phyloP scores from a whole-genome alignment of 2,329 filamentous ascomycete genomes.

The Neonectria sp. region DNA sequence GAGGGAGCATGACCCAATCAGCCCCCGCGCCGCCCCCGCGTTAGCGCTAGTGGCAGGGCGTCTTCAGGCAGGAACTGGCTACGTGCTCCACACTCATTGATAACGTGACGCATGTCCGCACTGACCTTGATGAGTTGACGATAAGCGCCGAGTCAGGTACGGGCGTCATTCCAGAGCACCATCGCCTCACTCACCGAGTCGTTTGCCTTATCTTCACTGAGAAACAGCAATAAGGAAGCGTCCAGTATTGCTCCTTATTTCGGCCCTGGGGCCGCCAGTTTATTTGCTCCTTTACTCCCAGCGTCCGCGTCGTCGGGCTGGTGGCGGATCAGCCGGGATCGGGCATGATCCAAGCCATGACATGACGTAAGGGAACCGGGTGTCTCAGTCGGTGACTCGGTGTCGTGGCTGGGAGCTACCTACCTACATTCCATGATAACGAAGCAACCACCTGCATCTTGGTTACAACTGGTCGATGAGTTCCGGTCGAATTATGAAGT shows the following conservation, averaged over 20 bases:
- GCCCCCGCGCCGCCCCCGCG: conserved; percentile 26
- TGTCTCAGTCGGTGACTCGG: conserved; percentile 7
- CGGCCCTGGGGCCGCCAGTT: background rate
- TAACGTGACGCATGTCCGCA: conserved; percentile 42
- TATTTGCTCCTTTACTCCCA: background rate
- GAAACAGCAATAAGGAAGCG: background rate
- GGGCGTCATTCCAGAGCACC: conserved; percentile 13
- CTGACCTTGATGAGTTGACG: conserved; percentile 46
- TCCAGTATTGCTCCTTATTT: background rate
- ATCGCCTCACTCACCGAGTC: background rate
- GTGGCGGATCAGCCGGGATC: conserved; percentile 14
- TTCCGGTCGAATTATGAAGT: background rate
- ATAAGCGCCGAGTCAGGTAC: conserved; percentile 38
- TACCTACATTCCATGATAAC: conserved; percentile 7
- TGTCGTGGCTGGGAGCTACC: conserved; percentile 9
- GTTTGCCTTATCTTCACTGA: background rate
- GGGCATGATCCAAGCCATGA: conserved; percentile 20
- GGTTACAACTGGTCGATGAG: background rate
- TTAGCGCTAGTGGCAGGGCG: conserved; percentile 23
- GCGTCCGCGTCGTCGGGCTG: background rate
- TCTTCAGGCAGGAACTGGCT: conserved; percentile 24
- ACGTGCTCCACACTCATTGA: conserved; percentile 30
- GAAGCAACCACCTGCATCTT: background rate
- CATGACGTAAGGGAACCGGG: conserved; percentile 26
- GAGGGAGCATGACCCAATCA: conserved; percentile 32